phyloP scores from a whole-genome alignment of 2,329 filamentous ascomycete species.

The Trichoderma aggressivum region DNA sequence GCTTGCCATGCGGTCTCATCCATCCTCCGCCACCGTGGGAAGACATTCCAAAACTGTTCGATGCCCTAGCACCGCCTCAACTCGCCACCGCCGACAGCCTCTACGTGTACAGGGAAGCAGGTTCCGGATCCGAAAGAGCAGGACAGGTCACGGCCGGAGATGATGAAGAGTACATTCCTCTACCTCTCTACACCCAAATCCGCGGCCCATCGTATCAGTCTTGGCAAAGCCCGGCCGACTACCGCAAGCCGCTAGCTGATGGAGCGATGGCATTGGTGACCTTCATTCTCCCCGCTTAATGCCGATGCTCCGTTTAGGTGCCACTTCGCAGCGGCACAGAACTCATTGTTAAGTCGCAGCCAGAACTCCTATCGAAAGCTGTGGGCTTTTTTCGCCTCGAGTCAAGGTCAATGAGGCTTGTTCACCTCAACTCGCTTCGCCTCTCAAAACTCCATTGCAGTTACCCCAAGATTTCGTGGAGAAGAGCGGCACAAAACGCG shows the following conservation, averaged over 20 bases:
- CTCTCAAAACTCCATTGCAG: not conserved
- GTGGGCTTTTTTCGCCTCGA: not conserved
- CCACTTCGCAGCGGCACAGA: not conserved
- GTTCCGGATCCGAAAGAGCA: not conserved
- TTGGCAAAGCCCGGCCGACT: not conserved
- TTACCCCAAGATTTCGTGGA: not conserved
- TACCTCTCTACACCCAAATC: not conserved
- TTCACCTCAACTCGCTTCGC: not conserved
- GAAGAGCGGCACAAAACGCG: not conserved
- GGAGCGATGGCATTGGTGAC: not conserved
- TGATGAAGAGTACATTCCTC: not conserved
- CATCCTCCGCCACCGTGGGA: not conserved
- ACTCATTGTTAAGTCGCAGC: not conserved
- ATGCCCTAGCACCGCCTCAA: not conserved
- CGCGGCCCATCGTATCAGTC: not conserved
- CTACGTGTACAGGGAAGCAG: not conserved
- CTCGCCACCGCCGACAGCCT: not conserved
- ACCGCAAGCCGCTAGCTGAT: not conserved
- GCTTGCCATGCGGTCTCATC: not conserved
- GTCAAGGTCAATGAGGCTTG: not conserved
- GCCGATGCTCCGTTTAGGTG: not conserved
- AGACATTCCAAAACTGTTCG: not conserved
- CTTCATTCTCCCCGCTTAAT: conserved; percentile 10
- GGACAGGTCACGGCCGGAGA: not conserved
- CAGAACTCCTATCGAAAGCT: not conserved